A percentile compares a stretch with the other conserved stretches of the same genome.
Evolutionary conservation across 345 rosid genomes (phyloP).

Genomic region (Citrus hindsii): DNA sequence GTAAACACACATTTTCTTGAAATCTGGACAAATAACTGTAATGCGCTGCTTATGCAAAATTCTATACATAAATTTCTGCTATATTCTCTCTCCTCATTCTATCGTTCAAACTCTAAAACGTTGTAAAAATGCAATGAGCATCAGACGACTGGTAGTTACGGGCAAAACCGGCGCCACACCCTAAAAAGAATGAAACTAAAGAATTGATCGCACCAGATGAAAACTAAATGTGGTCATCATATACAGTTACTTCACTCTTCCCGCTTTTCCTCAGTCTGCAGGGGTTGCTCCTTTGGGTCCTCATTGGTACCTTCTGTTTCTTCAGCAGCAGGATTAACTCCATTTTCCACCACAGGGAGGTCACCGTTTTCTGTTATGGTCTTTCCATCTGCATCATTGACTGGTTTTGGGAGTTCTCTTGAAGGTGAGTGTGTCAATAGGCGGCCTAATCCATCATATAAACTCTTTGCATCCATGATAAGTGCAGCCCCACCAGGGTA

Average conservation of each 20-base stretch:
- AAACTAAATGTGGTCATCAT: neutral
- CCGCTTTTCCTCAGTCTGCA: conserved; percentile 24
- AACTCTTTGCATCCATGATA: conserved; percentile 68
- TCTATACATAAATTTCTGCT: neutral
- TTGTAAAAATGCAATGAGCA: neutral
- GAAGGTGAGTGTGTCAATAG: conserved; percentile 48
- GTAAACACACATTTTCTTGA: too few relatives aligned
- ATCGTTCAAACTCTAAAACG: neutral
- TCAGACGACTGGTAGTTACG: neutral
- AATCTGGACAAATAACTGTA: too few relatives aligned
- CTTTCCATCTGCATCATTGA: conserved; percentile 31
- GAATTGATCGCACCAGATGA: conserved; percentile 14
- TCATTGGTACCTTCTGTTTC: conserved; percentile 21
- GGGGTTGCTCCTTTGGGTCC: conserved; percentile 23
- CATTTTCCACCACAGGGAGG: conserved; percentile 36
- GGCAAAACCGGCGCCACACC: neutral
- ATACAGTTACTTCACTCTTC: conserved; percentile 10
- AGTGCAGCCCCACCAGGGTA: conserved; percentile 79
- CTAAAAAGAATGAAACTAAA: conserved; percentile 3
- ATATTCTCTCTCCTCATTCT: neutral
- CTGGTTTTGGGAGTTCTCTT: conserved; percentile 52
- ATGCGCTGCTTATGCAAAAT: too few relatives aligned
- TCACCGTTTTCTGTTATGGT: conserved; percentile 43
- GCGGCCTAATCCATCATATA: conserved; percentile 58
- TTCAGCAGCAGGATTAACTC: conserved; percentile 37